Conservation (phyloP, 192 early-diverging fungal species). For the Rhizoclosmatium sp. region DNA sequence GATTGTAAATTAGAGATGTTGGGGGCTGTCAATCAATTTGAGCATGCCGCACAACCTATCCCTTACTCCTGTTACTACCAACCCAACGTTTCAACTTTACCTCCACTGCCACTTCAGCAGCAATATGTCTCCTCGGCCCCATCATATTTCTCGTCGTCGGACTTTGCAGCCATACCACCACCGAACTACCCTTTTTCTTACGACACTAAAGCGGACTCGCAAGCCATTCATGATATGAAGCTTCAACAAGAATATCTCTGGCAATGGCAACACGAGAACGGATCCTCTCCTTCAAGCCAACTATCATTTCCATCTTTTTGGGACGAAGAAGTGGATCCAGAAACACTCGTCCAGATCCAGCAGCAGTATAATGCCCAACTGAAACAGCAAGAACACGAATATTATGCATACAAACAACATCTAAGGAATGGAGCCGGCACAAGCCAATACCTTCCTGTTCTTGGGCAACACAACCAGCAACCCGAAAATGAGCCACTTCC, state of each 20-base stretch:
- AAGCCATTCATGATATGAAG: constrained; percentile 16
- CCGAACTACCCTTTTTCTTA: background rate
- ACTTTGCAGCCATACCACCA: background rate
- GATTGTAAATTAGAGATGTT: background rate
- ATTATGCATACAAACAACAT: background rate
- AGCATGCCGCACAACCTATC: background rate
- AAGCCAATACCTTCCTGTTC: background rate
- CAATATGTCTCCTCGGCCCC: background rate
- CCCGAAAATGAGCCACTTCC: constrained; percentile 17
- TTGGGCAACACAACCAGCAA: background rate
- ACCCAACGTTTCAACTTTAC: background rate
- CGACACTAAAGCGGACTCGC: background rate
- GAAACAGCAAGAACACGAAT: background rate
- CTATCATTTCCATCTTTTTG: background rate
- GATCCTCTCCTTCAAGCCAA: background rate
- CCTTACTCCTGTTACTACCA: background rate
- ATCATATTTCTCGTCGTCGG: background rate
- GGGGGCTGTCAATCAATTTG: background rate
- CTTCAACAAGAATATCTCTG: constrained; percentile 3
- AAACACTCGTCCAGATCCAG: background rate
- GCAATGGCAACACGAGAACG: constrained; percentile 1
- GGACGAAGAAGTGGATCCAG: background rate
- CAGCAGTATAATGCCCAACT: background rate
- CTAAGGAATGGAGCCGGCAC: background rate
- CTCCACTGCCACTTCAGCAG: background rate